Base-by-base conservation (phyloP, 2,329 filamentous ascomycete species). In the Aphanoascus verrucosus region DNA sequence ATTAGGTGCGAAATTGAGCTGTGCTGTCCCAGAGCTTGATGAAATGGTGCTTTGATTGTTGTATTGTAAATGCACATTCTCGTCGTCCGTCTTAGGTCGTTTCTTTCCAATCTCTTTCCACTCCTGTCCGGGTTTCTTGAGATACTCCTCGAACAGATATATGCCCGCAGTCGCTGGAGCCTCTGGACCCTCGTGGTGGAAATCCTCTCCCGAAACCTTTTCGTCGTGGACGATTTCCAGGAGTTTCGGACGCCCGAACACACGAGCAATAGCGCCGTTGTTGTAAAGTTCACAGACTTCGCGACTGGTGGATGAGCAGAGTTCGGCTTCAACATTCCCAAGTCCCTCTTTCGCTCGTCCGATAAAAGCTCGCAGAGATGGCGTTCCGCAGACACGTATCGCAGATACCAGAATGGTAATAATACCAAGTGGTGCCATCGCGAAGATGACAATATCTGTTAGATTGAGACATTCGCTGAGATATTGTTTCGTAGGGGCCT, bases 251-350 rank as follows among this genome's bases (percentile, higher is more conserved):
- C 63, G 55, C 1, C 66, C 68, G 51, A 65, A 65, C 6, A 70
- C 67, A 8, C 67, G 61, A 1, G 67, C 64, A 2, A 77, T 63
- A 0, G 66, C 64, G 0, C 65, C 59, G 45, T 72, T 68, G 6
- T 74, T 75, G 56, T 70, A 76, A 0, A 76, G 58, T 54, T 77
- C 74, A 3, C 52, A 54, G n/a, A 54, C 52, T 20, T 54, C 52
- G 9, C 46, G 52, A 37, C 52, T 54, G 6, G 64, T 66, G 0
- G 63, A 66, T 5, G 63, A 60, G 19, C 57, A 61, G 1, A 67
- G 47, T 31, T 66, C 63, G 1, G 58, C 58, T 49, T 67, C 64
- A 1, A 55, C 59, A 11, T 43, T 49, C 0, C 55, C 61, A 2
- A 40, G 40, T 7, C 58, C 57, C 47, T 65, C 65, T 23, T 61